phyloP scores from a whole-genome alignment of 768 basidiomycete species.

The Lactarius deliciosus region DNA sequence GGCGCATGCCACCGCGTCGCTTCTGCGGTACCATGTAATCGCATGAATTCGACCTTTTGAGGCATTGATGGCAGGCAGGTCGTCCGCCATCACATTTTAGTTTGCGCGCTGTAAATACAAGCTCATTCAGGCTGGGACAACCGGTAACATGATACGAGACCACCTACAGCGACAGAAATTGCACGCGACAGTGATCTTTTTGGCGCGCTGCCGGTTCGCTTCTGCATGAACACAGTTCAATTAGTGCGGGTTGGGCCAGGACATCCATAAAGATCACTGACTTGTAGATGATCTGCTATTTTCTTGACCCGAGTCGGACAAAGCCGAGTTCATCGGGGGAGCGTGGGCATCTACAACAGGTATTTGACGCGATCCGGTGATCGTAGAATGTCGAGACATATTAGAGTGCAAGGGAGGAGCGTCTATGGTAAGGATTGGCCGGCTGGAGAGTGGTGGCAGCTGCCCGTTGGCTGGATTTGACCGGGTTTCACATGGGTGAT shows the following conservation, averaged over 20 bases:
- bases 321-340: constrained; percentile 21
- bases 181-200: constrained; percentile 88
- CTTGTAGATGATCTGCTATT: constrained; percentile 39
- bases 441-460: constrained; percentile 38
- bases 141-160: constrained; percentile 23
- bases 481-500: constrained; percentile 29
- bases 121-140: constrained; percentile 28
- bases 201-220: constrained; percentile 65
- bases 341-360: constrained; percentile 35
- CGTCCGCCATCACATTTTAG: constrained; percentile 86
- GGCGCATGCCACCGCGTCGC: constrained; percentile 59
- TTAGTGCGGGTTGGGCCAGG: constrained; percentile 26
- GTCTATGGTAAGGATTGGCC: constrained; percentile 29
- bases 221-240: constrained; percentile 39
- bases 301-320: constrained; percentile 33
- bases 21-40: constrained; percentile 79
- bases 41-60: constrained; percentile 74
- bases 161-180: constrained; percentile 87
- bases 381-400: constrained; percentile 31
- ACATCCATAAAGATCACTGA: constrained; percentile 35
- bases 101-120: constrained; percentile 62
- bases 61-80: constrained; percentile 79
- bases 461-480: constrained; percentile 28
- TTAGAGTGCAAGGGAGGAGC: constrained; percentile 21
- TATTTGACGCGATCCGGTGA: constrained; percentile 43